Evolutionary conservation across 257 asterid species (phyloP).

Genomic region (Jaltomata sinuosa): DNA sequence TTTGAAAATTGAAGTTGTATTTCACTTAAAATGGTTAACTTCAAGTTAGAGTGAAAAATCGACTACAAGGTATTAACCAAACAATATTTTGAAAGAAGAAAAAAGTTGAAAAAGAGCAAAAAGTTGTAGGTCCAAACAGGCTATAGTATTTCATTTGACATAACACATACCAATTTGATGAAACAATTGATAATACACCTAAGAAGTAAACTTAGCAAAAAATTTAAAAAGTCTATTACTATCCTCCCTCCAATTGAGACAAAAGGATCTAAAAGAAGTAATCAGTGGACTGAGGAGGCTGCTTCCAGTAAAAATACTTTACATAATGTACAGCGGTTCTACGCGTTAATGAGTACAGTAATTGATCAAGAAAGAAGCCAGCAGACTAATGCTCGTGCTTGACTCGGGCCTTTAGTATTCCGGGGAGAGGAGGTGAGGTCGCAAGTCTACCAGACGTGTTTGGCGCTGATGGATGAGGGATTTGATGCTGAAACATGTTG

Average conservation of each 20-base stretch:
- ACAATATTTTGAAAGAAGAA: not conserved
- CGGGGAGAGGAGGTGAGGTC: conserved; percentile 74
- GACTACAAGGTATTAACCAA: not conserved
- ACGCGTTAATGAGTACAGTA: conserved; percentile 9
- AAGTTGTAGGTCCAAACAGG: not conserved
- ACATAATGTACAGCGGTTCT: conserved; percentile 42
- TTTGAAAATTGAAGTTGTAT: not conserved
- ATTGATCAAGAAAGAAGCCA: not conserved
- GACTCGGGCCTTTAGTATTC: conserved; percentile 77
- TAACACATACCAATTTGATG: not conserved
- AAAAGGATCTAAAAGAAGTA: not conserved
- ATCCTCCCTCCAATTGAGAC: not conserved
- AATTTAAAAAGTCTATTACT: not conserved
- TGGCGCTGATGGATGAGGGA: conserved; percentile 30
- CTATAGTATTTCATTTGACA: not conserved
- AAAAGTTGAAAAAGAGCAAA: not conserved
- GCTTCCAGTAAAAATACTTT: conserved; percentile 18
- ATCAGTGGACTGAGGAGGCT: not conserved
- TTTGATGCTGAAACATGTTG: conserved; percentile 32
- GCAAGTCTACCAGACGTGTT: conserved; percentile 36
- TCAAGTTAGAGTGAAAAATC: not conserved
- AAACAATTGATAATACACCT: not conserved
- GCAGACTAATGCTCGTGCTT: conserved; percentile 60
- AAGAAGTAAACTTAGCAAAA: not conserved
- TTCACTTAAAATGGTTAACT: not conserved